These are phyloP conservation scores for Penicillium waksmanii DNA, from an alignment of 495 filamentous ascomycete species.

Conservation along the genomic window DNA sequence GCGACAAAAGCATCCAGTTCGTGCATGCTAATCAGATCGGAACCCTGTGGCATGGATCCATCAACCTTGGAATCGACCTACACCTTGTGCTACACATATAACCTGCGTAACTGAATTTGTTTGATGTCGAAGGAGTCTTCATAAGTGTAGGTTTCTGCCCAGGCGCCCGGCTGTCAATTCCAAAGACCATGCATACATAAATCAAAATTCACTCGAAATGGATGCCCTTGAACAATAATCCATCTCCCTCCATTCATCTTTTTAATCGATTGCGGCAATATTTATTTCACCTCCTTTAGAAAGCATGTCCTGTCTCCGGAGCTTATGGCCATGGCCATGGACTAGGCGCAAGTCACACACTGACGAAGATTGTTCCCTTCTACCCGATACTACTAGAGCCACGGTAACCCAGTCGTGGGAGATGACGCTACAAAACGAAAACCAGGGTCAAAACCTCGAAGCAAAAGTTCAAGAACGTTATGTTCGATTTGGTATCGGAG, in stretches of 20 bases:
- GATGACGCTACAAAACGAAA: background rate
- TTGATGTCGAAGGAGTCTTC: no score
- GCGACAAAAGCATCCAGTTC: background rate
- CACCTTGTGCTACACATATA: background rate
- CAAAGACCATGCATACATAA: background rate
- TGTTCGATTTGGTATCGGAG: constrained; percentile 43
- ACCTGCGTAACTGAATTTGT: background rate
- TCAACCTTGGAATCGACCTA: background rate
- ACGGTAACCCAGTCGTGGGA: constrained; percentile 18
- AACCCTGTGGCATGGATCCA: background rate
- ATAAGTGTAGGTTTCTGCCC: no score
- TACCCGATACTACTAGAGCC: constrained; percentile 8
- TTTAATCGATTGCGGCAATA: no score
- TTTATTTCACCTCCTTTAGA: background rate
- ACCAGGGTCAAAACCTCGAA: background rate
- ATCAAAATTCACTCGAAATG: background rate
- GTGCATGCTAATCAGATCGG: background rate
- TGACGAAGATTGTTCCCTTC: constrained; percentile 17
- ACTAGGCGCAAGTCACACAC: constrained; percentile 16
- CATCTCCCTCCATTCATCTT: no score
- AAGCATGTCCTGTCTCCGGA: constrained; percentile 23
- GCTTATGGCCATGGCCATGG: constrained; percentile 28
- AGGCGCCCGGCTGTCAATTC: no score
- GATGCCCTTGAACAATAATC: no score
- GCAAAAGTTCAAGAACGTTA: constrained; percentile 32